phyloP scores from a whole-genome alignment of 768 basidiomycete genomes.

The Tricholoma terreum region DNA sequence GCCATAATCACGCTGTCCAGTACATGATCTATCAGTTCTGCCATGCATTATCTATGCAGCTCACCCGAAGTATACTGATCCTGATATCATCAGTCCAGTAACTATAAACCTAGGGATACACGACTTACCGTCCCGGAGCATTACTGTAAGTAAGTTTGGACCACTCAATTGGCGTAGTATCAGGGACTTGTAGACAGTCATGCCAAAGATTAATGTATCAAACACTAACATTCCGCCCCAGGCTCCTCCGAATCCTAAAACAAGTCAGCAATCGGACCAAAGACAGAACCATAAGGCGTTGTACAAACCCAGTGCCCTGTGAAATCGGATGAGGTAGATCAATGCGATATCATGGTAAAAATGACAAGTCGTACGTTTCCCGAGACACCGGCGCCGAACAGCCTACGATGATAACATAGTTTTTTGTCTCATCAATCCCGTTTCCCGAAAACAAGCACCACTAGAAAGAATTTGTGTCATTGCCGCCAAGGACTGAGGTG shows the following conservation, averaged over 20 bases:
- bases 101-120: not conserved
- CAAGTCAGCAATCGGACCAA: not conserved
- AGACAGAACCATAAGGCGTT: not conserved
- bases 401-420: not conserved
- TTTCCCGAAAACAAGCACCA: not conserved
- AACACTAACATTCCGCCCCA: conserved; percentile 5
- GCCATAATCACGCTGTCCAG: not conserved
- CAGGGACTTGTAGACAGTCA: conserved; percentile 1
- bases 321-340: not conserved
- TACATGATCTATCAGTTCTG: not conserved
- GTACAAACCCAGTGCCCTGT: not conserved
- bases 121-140: conserved; percentile 4
- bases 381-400: not conserved
- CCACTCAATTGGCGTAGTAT: not conserved
- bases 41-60: not conserved
- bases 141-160: not conserved
- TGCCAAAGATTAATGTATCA: not conserved
- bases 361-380: not conserved
- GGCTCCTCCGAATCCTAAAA: conserved; percentile 1
- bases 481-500: not conserved
- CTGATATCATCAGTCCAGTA: not conserved
- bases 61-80: conserved; percentile 4
- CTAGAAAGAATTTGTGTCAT: not conserved
- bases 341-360: not conserved
- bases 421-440: not conserved